Base-by-base conservation (phyloP, 2,329 filamentous ascomycete species). In the Capronia epimyces region DNA sequence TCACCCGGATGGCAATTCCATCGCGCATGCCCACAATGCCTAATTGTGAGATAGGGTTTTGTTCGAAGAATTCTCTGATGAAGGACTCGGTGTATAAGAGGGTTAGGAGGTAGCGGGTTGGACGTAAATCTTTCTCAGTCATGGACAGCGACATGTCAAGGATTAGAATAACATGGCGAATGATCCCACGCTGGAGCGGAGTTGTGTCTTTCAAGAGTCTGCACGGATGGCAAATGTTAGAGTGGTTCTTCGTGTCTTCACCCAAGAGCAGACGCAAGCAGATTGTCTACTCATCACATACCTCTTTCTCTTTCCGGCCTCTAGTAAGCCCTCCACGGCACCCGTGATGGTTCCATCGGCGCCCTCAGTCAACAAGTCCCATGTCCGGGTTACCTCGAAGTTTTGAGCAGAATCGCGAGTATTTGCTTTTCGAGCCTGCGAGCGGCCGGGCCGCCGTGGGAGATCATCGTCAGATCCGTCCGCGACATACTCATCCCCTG, bases 21-120 rank as follows among this genome's bases (percentile, higher is more conserved):
- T 97, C 93, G 55, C 87, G 82, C 87, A 97, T 95, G 44, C 87
- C 91, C 32, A 98, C 75, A 24, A 98, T 85, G 20, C 87, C 90
- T 50, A 98, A 80, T 70, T 98, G 93, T 8, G 89, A 95, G 60
- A 98, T 97, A 9, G 93, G 93, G 64, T 98, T 98, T 70, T 98
- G 93, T 70, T 97, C 93, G 66, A 97, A 98, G 71, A 89, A 98
- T 67, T 96, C 91, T 52, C 84, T 80, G 43, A 97, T 86, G 68
- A 97, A 98, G 50, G 89, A 85, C 57, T 85, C 81, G 13, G 89
- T 86, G 69, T 89, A 94, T 57, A 83, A 83, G 64, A 96, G 77
- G 46, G 84, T 86, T 25, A 96, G 79, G 31, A 89, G 79, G 69
- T 91, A 90, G 53, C 91, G 81, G 37, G 84, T 95, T 4, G 93